These are phyloP conservation scores for Plasmodium cynomolgi DNA, from an alignment of 169 alveolate species.

Conservation along the genomic window DNA sequence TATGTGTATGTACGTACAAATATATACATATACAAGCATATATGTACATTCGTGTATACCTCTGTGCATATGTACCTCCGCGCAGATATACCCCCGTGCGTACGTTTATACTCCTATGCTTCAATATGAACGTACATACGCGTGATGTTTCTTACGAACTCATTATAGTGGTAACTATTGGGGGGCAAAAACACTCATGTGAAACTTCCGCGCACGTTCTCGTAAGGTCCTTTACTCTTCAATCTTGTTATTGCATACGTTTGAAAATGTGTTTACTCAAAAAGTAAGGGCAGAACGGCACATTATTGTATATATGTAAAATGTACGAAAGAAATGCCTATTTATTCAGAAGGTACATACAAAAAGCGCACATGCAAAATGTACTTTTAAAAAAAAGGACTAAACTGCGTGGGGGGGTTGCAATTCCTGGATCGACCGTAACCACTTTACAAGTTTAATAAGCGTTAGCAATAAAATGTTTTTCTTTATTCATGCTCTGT, in stretches of 20 bases:
- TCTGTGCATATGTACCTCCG: neutral
- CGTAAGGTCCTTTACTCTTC: neutral
- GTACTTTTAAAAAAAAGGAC: neutral
- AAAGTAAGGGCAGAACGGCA: neutral
- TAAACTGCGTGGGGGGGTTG: neutral
- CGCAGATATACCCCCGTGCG: neutral
- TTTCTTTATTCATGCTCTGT: neutral
- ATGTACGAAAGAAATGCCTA: neutral
- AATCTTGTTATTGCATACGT: slow-evolving; percentile 1
- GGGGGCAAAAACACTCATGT: neutral
- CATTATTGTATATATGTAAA: neutral
- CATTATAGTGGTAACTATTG: slow-evolving; percentile 6
- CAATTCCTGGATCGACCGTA: neutral
- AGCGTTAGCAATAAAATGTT: neutral
- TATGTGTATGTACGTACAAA: neutral
- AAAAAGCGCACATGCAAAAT: neutral
- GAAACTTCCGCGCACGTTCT: neutral
- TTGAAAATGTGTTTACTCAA: neutral
- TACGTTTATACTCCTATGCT: neutral
- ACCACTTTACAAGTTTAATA: neutral
- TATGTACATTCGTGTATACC: neutral
- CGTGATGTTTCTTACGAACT: neutral
- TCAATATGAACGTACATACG: neutral
- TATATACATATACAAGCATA: neutral
- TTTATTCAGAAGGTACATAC: neutral